phyloP scores from a whole-genome alignment of 192 early-diverging fungal species.

The Coemansia sp. region DNA sequence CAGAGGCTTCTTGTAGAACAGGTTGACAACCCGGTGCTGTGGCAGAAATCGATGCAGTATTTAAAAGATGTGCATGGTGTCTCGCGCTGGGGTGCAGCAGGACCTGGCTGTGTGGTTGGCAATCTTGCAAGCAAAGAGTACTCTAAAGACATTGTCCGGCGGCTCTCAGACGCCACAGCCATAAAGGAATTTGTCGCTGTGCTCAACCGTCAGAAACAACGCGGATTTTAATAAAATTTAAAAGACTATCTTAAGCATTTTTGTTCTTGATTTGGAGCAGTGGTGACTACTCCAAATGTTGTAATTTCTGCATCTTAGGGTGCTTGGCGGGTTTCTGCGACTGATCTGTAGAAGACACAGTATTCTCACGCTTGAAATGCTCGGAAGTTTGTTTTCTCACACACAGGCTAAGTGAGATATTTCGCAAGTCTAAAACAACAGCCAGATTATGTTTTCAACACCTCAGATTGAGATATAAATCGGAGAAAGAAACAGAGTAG shows the following conservation, averaged over 20 bases:
- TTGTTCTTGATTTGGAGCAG: too few species aligned
- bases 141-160: slow-evolving; percentile 67
- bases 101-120: slow-evolving; percentile 82
- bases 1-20: slow-evolving; percentile 69
- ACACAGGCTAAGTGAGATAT: too few species aligned
- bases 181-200: slow-evolving; percentile 47
- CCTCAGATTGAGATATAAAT: too few species aligned
- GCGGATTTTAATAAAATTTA: slow-evolving; percentile 14
- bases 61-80: slow-evolving; percentile 73
- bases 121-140: slow-evolving; percentile 89
- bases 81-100: slow-evolving; percentile 81
- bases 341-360: too few species aligned
- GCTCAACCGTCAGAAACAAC: slow-evolving; percentile 35
- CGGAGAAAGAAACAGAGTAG: too few species aligned
- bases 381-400: too few species aligned
- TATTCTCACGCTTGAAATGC: too few species aligned
- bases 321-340: too few species aligned
- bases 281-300: too few species aligned
- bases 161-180: slow-evolving; percentile 35
- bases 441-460: too few species aligned
- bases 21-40: slow-evolving; percentile 83
- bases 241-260: slow-evolving; percentile 2
- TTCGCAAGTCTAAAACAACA: too few species aligned
- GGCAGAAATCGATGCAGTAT: slow-evolving; percentile 81
- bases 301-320: too few species aligned